phyloP scores from a whole-genome alignment of 768 basidiomycete genomes.

The Suillus clintonianus region DNA sequence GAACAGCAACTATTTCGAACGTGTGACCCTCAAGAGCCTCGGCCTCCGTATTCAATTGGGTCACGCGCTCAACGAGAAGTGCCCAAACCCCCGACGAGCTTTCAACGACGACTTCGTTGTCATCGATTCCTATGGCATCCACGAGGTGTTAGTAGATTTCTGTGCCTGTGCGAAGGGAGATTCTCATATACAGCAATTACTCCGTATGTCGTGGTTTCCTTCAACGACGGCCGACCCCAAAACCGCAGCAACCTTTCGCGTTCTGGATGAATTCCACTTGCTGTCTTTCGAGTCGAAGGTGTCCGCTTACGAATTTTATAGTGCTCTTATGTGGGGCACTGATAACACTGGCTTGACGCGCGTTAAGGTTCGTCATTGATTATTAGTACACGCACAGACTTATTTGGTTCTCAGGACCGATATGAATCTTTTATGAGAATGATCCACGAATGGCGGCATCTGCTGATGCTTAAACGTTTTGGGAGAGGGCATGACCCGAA shows the following conservation, averaged over 20 bases:
- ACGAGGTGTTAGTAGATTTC: conserved; percentile 16
- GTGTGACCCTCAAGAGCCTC: conserved; percentile 13
- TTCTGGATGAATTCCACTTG: conserved; percentile 26
- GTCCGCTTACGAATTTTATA: conserved; percentile 29
- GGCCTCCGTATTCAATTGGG: conserved; percentile 24
- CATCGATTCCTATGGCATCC: conserved; percentile 24
- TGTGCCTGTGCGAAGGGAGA: conserved; percentile 10
- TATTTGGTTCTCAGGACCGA: neutral
- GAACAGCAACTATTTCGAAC: conserved; percentile 19
- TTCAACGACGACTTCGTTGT: conserved; percentile 19
- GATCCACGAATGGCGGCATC: neutral
- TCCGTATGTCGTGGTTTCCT: conserved; percentile 11
- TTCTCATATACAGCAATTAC: conserved; percentile 6
- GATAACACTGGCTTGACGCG: conserved; percentile 24
- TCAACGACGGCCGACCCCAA: neutral
- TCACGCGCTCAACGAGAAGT: conserved; percentile 12
- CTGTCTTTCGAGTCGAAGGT: conserved; percentile 31
- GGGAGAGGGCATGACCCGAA: neutral
- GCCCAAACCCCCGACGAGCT: conserved; percentile 5
- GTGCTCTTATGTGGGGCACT: conserved; percentile 20
- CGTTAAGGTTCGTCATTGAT: conserved; percentile 2
- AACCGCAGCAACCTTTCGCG: neutral
- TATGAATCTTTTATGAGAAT: neutral
- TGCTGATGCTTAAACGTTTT: neutral
- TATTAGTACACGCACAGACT: neutral